These are phyloP conservation scores for Arthroderma sp. DNA, from an alignment of 2,329 filamentous ascomycete genomes.

Conservation along the genomic window DNA sequence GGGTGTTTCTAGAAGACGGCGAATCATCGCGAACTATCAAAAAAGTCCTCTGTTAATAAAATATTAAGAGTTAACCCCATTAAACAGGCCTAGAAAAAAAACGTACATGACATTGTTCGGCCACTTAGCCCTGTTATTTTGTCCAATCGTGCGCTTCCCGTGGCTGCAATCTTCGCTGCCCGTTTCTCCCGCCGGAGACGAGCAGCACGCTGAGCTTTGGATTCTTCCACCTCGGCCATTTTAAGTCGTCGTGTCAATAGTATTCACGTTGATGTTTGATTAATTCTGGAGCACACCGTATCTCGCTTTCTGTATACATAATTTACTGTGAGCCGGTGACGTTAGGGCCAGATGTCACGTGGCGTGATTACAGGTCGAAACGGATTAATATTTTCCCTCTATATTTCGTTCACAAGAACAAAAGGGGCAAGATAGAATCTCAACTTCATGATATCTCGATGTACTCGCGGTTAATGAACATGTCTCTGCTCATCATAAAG, in stretches of 20 bases:
- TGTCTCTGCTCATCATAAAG: background rate
- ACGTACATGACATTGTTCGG: conserved; percentile 27
- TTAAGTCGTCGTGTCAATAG: background rate
- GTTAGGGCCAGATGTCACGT: background rate
- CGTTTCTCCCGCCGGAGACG: conserved; percentile 52
- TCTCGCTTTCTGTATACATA: background rate
- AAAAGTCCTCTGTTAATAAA: background rate
- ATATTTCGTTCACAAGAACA: too few species aligned
- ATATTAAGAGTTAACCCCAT: background rate
- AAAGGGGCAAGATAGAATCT: too few species aligned
- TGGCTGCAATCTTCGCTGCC: conserved; percentile 49
- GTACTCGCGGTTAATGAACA: background rate
- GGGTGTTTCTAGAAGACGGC: conserved; percentile 9
- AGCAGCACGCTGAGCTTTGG: conserved; percentile 40
- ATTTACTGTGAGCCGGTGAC: background rate
- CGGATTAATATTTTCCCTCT: background rate
- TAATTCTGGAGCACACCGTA: background rate
- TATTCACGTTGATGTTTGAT: background rate
- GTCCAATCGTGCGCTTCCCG: conserved; percentile 47
- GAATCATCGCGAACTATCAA: conserved; percentile 19
- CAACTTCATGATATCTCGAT: background rate
- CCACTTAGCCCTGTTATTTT: conserved; percentile 52
- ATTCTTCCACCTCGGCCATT: conserved; percentile 26
- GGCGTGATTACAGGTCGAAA: background rate
- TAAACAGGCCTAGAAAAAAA: background rate